These are phyloP conservation scores for Arthrobotrys entomopaga DNA, from an alignment of 2,329 filamentous ascomycete genomes.

Conservation along the genomic window DNA sequence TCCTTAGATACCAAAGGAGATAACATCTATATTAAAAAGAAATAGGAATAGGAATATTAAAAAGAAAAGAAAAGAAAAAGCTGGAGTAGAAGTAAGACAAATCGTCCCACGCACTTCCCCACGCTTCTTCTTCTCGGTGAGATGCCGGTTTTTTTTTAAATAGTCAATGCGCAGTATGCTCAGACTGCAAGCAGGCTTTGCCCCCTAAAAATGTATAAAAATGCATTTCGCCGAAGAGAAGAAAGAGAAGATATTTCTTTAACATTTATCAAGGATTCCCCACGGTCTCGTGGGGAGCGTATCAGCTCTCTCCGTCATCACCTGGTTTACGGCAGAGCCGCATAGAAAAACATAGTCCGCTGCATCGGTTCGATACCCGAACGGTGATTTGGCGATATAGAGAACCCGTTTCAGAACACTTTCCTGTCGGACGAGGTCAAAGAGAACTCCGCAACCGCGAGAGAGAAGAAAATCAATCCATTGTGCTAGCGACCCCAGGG, in stretches of 20 bases:
- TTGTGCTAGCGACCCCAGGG: slow-evolving; percentile 21
- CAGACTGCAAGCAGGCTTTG: neutral
- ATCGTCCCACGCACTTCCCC: slow-evolving; percentile 29
- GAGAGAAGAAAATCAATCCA: slow-evolving; percentile 53
- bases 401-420: slow-evolving; percentile 47
- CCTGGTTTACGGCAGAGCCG: slow-evolving; percentile 49
- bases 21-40: slow-evolving; percentile 36
- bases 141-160: slow-evolving; percentile 1
- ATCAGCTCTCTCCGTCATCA: slow-evolving; percentile 45
- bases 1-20: slow-evolving; percentile 4
- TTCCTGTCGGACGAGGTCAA: slow-evolving; percentile 46
- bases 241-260: neutral
- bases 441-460: slow-evolving; percentile 49
- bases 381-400: slow-evolving; percentile 53
- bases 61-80: slow-evolving; percentile 15
- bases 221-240: no score
- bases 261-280: slow-evolving; percentile 52
- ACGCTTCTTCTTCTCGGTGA: slow-evolving; percentile 37
- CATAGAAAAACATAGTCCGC: slow-evolving; percentile 53
- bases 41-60: slow-evolving; percentile 4
- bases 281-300: slow-evolving; percentile 48
- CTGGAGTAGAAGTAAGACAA: slow-evolving; percentile 6
- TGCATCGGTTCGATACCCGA: slow-evolving; percentile 50
- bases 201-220: neutral
- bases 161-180: neutral